Evolutionary conservation across 225 moss, liverwort and hornwort species (phyloP), one percentile per base, ranked within the genome.

Genomic region (Bryoerythrophyllum caledonicum): DNA sequence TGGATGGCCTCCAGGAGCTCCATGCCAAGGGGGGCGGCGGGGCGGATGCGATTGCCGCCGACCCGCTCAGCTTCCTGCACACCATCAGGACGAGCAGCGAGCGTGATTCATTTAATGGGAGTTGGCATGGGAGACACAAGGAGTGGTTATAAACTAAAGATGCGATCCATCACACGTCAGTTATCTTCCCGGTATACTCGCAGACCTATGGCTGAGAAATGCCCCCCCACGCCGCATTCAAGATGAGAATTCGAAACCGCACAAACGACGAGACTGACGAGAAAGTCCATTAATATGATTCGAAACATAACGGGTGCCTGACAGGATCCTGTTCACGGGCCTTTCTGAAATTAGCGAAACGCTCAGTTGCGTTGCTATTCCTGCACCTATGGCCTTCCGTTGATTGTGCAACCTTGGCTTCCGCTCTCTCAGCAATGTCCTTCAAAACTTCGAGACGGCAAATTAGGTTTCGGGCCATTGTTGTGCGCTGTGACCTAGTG

Each of bases 1-100:
- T 87, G 77, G 30, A 84, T 82, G 16, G 74, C 87, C 77, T 76
- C 84, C 46, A 87, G 84, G 21, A 73, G 59, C 60, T 74, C 84
- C 77, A 84, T 82, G 10, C 79, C 77, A 24, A 79, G 24, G 54
- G 74, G 62, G 16, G 74, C 84, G 23, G 84, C 65, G 26, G 87
- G 79, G 63, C 70, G 82, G 79, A 84, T 79, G 46, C 79, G 81
- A 67, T 74, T 81, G 23, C 82, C 67, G 26, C 81, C 87, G 65
- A 76, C 56, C 69, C 84, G 62, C n/a, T 81, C 84, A 6, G 48
- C 17, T 30, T 87, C 87, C 84, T 87, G 77, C 70, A 80, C 23
- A 73, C 61, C 73, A 61, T 73, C 34, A 40, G 26, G 35, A 6
- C 68, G 35, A 54, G 35, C 21, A 60, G 30, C 4, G 30, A 60